These are phyloP conservation scores for Sporisorium graminicola DNA, from an alignment of 1,284 basidiomycete genomes.

Conservation along the genomic window DNA sequence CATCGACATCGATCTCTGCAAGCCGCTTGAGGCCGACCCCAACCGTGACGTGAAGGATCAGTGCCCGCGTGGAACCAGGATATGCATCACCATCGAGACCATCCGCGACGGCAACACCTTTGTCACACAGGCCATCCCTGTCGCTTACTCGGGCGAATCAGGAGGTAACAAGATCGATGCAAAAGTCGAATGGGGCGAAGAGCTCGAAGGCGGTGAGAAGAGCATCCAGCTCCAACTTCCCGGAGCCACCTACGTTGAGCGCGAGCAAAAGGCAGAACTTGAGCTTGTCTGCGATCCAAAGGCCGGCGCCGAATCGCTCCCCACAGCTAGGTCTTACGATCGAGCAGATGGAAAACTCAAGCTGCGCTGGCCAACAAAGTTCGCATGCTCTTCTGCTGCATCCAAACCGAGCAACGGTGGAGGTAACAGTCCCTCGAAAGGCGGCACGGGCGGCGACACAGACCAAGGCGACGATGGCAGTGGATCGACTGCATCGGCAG, in stretches of 20 bases:
- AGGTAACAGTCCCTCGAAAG: conserved; percentile 23
- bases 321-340: conserved; percentile 43
- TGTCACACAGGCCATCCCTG: conserved; percentile 53
- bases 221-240: conserved; percentile 44
- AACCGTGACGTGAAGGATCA: conserved; percentile 44
- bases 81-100: conserved; percentile 53
- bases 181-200: conserved; percentile 42
- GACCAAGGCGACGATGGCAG: conserved; percentile 10
- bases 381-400: conserved; percentile 42
- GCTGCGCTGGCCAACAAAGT: conserved; percentile 50
- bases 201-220: conserved; percentile 50
- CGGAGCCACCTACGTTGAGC: conserved; percentile 39
- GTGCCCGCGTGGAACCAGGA: conserved; percentile 51
- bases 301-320: conserved; percentile 41
- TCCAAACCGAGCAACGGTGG: conserved; percentile 29
- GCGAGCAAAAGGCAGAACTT: conserved; percentile 44
- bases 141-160: conserved; percentile 48
- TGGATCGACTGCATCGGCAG: conserved; percentile 13
- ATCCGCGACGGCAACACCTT: conserved; percentile 50
- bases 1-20: conserved; percentile 52
- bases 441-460: conserved; percentile 17
- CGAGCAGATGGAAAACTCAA: conserved; percentile 46
- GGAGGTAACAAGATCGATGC: conserved; percentile 45
- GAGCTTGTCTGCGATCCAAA: conserved; percentile 52
- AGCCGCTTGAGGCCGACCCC: conserved; percentile 36